A percentile compares a stretch with the other conserved stretches of the same genome.
Conservation (phyloP, 345 rosid genomes). For the Erysimum cheiranthoides region DNA sequence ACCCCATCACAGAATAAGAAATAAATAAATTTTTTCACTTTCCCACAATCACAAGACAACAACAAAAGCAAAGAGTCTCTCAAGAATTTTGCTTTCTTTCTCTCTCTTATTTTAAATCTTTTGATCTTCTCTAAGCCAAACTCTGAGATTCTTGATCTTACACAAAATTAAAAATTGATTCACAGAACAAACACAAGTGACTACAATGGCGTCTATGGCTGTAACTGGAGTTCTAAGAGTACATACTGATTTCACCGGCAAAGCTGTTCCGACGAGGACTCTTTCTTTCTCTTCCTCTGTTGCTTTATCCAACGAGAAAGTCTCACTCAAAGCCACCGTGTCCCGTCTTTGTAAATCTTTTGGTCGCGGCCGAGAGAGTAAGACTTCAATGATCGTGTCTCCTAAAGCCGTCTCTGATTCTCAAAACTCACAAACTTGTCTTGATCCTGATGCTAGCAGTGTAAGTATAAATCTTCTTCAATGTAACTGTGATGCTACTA, state of each 20-base stretch:
- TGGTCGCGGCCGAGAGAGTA: conserved; percentile 37
- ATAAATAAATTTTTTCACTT: not conserved
- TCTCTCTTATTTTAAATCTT: not conserved
- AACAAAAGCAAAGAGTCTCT: conserved; percentile 18
- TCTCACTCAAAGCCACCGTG: conserved; percentile 27
- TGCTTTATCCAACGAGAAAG: conserved; percentile 55
- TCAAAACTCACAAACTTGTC: conserved; percentile 86
- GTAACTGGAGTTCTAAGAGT: conserved; percentile 50
- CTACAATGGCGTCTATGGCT: conserved; percentile 61
- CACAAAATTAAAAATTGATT: not conserved
- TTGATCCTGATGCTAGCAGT: conserved; percentile 97
- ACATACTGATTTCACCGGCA: conserved; percentile 37
- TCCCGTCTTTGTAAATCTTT: conserved; percentile 8
- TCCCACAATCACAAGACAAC: conserved; percentile 38
- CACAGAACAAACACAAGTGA: not conserved
- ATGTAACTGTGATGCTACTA: no score
- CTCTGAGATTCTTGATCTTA: conserved; percentile 16
- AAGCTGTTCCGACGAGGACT: conserved; percentile 6
- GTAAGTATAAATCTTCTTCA: conserved; percentile 50
- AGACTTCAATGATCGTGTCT: conserved; percentile 56
- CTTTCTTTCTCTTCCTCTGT: conserved; percentile 64
- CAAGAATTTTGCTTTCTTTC: not conserved
- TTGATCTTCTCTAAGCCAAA: not conserved
- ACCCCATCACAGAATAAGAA: conserved; percentile 30
- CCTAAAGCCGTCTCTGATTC: conserved; percentile 96